Conservation (phyloP, 768 basidiomycete species). For the Panellus pusillus region DNA sequence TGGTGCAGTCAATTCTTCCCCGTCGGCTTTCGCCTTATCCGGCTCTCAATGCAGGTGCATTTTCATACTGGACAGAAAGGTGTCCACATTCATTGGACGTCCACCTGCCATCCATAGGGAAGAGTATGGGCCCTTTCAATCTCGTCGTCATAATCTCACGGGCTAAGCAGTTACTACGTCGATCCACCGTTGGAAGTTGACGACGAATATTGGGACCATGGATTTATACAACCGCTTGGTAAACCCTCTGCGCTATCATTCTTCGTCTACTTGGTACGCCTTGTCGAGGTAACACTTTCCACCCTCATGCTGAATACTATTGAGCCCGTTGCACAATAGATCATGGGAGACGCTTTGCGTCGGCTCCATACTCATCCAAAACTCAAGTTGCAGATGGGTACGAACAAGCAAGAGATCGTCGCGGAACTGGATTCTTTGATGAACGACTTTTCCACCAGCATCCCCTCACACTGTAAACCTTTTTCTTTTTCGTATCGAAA, state of each 20-base stretch:
- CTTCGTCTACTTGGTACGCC: conserved; percentile 53
- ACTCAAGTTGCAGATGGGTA: conserved; percentile 36
- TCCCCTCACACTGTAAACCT: conserved; percentile 55
- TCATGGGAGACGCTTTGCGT: conserved; percentile 58
- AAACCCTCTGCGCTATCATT: conserved; percentile 53
- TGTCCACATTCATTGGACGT: conserved; percentile 58
- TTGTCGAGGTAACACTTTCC: conserved; percentile 36
- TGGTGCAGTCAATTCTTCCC: conserved; percentile 29
- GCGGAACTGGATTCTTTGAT: conserved; percentile 62
- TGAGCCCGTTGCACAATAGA: conserved; percentile 20
- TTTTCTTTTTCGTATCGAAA: too few species aligned
- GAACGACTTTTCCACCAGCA: conserved; percentile 56
- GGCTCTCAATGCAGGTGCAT: conserved; percentile 9
- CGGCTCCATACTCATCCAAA: conserved; percentile 50
- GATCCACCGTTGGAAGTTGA: conserved; percentile 63
- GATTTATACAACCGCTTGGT: conserved; percentile 61
- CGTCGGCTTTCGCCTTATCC: too few species aligned
- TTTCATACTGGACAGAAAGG: conserved; percentile 30
- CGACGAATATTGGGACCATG: conserved; percentile 46
- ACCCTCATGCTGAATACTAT: neutral
- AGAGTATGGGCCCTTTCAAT: conserved; percentile 46
- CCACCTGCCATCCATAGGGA: conserved; percentile 67
- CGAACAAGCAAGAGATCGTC: conserved; percentile 61
- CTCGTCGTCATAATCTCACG: neutral
- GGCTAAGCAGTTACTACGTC: conserved; percentile 52